Base-by-base conservation (phyloP, 257 asterid species). In the Solanum peruvianum region DNA sequence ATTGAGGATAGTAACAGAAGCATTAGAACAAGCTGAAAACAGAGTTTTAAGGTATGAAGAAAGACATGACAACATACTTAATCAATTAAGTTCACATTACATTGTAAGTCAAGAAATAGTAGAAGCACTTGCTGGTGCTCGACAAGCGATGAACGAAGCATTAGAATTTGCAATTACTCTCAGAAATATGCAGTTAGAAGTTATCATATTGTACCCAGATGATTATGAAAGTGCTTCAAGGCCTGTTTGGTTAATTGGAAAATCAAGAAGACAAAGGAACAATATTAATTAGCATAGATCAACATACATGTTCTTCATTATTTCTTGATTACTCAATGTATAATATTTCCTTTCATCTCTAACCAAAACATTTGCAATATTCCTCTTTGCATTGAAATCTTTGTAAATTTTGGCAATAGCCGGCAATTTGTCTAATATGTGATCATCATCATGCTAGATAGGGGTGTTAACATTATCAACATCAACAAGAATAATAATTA, bases 111-210 rank as follows among this genome's bases (percentile, higher is more conserved):
- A 85, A 75, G 87, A 85, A 44, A n/a, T 90, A 75, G 87, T 89
- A 35, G 93, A 93, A 16, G 92, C 94, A 7, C 42, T 94, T 87
- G 49, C 41, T 7, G 90, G 89, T 20, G 97, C 95, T 6, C 87
- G 92, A 21, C 80, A 88, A 23, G 88, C 92, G 33, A 84, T 90
- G 94, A 58, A 87, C 10, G 92, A 92, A 52, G 93, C 93, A 70
- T 39, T 81, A 20, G 91, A 87, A 60, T 88, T 84, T 33, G 89
- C 86, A 35, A 77, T 86, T 41, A 45, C 47, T 25, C 89, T 92
- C 73, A 87, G 94, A 72, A 88, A 86, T 23, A 66, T 89, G 88
- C 90, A 90, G 72, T 9, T 89, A 67, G 87, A 92, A 82, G 27
- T 86, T 66, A 87, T 90, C 44, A 18, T 39, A 47, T 87, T 89